Base-by-base conservation (phyloP, 208 protist species). In the Acanthamoeba culbertsoni region DNA sequence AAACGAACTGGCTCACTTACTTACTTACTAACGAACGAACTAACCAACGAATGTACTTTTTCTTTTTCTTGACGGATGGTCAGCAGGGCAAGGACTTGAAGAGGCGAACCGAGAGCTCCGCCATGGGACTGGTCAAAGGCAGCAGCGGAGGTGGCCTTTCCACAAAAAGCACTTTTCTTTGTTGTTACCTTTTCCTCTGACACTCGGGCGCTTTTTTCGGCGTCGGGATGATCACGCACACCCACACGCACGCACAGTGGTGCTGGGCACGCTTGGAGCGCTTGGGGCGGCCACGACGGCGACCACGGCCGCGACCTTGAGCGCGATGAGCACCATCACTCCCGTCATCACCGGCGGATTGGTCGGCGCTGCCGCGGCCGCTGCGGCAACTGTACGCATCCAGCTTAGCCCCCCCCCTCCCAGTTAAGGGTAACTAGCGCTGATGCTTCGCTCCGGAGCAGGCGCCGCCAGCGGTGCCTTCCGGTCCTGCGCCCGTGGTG, bases 401-500 rank as follows among this genome's bases (percentile, higher is more conserved):
- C 51, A 59, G 16, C 51, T 14, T 59, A 14, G 23, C 51, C 23
- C 51, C 23, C 51, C 23, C 23, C 51, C 23, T 59, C 16, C 14
- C 14, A n/a, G 14, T 59, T 59, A 14, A n/a, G 23, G 16, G 14
- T 23, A 59, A 59, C 51, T 23, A n/a, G 14, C 51, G 14, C 51
- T 59, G 51, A n/a, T n/a, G n/a, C n/a, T 59, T 59, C 51, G 14
- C 16, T 59, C 23, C 16, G 14, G 51, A n/a, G 14, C 23, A 26
- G 65, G 65, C 65, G 6, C 65, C 40, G 40, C 65, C 65, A 8
- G 65, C 33, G 28, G 65, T n/a, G 65, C 31, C 65, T 7, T 46
- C 65, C 7, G 65, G 75, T 53, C n/a, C 40, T 35, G 1, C 65
- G 65, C 65, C 77, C 26, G 95, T 97, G 23, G 95, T 93, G 16